phyloP scores from a whole-genome alignment of 108 stramenopile species.

The Nitzschia palea region DNA sequence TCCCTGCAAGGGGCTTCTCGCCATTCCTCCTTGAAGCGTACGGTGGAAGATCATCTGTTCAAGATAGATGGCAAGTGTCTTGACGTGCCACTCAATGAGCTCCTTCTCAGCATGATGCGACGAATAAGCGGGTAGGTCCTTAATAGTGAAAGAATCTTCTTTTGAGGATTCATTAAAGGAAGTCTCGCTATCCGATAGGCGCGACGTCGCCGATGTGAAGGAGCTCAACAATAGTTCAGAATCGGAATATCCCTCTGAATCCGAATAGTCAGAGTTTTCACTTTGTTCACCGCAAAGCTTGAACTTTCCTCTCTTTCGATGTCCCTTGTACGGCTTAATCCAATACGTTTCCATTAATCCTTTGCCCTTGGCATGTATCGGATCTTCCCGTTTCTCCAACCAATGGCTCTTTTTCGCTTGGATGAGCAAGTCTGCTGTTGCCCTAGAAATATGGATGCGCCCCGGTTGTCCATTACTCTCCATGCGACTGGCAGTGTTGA shows the following conservation, averaged over 20 bases:
- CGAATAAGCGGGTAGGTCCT: not conserved
- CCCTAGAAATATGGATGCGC: slow-evolving; percentile 8
- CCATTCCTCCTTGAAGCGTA: not conserved
- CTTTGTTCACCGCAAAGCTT: not conserved
- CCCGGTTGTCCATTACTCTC: slow-evolving; percentile 7
- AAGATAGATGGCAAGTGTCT: not conserved
- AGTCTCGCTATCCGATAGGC: not conserved
- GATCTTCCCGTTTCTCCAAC: slow-evolving; percentile 13
- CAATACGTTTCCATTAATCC: slow-evolving; percentile 20
- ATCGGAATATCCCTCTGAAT: not conserved
- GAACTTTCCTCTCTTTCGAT: no score
- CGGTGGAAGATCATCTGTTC: not conserved
- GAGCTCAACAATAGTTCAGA: not conserved
- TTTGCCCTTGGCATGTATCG: slow-evolving; percentile 18
- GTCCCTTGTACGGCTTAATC: not conserved
- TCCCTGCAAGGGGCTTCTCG: not conserved
- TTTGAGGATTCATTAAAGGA: not conserved
- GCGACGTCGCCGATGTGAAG: not conserved
- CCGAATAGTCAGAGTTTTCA: not conserved
- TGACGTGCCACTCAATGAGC: not conserved
- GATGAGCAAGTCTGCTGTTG: not conserved
- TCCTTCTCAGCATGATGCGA: not conserved
- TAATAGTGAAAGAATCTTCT: not conserved
- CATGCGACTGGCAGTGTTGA: slow-evolving; percentile 11
- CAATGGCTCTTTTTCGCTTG: slow-evolving; percentile 10